Conservation (phyloP, 108 stramenopile species). For the Cyclotella choctawhatcheeana region DNA sequence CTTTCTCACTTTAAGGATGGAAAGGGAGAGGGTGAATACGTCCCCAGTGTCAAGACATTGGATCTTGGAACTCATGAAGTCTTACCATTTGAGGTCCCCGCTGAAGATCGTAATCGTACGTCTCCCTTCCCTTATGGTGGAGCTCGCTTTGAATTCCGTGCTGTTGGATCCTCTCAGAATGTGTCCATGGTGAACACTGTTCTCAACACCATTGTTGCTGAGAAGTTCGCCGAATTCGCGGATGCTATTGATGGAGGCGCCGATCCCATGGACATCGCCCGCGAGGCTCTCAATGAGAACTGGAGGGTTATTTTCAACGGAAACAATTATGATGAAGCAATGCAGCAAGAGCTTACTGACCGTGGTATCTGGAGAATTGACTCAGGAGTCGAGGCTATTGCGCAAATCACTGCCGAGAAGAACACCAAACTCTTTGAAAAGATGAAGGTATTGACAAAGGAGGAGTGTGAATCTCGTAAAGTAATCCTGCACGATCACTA, state of each 20-base stretch:
- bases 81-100: slow-evolving; percentile 88
- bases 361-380: slow-evolving; percentile 94
- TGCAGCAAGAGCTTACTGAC: slow-evolving; percentile 87
- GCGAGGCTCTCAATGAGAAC: slow-evolving; percentile 82
- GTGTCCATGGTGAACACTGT: slow-evolving; percentile 94
- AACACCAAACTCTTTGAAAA: slow-evolving; percentile 90
- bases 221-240: slow-evolving; percentile 90
- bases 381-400: slow-evolving; percentile 93
- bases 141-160: slow-evolving; percentile 96
- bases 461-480: slow-evolving; percentile 89
- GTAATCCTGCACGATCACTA: slow-evolving; percentile 92
- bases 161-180: slow-evolving; percentile 95
- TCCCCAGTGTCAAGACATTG: slow-evolving; percentile 75
- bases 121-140: slow-evolving; percentile 97
- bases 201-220: slow-evolving; percentile 92
- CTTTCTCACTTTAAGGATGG: slow-evolving; percentile 86
- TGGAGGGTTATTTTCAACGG: slow-evolving; percentile 96
- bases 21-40: slow-evolving; percentile 64
- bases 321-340: slow-evolving; percentile 86
- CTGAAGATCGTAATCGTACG: slow-evolving; percentile 96
- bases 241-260: slow-evolving; percentile 90
- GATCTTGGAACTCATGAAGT: slow-evolving; percentile 84
- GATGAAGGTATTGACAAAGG: slow-evolving; percentile 86
- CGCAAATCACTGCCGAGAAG: slow-evolving; percentile 77
- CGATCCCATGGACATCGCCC: slow-evolving; percentile 70